Conservation (phyloP, 164 flowering plant species). For the Amborella trichopoda region DNA sequence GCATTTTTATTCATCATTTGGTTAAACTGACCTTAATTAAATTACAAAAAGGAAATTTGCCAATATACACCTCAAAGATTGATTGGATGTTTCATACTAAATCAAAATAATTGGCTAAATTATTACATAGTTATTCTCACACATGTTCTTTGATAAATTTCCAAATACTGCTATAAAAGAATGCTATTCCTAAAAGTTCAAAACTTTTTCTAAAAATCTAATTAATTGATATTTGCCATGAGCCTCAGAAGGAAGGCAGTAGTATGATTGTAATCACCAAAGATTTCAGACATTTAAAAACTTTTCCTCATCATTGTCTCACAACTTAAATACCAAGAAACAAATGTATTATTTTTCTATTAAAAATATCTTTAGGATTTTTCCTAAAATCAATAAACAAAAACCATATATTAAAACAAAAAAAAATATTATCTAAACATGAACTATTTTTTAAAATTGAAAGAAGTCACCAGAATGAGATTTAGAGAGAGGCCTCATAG, state of each 20-base stretch:
- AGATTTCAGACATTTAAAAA: neutral
- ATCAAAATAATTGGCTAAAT: neutral
- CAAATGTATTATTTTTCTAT: neutral
- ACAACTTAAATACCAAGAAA: neutral
- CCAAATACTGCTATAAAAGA: too few relatives aligned
- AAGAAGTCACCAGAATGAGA: neutral
- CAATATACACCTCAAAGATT: too few relatives aligned
- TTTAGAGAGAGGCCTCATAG: conserved; percentile 10
- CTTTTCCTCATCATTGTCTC: conserved; percentile 1
- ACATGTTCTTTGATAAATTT: too few relatives aligned
- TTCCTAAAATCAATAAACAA: neutral
- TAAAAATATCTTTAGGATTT: neutral
- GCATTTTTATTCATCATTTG: conserved; percentile 11
- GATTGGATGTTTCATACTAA: too few relatives aligned
- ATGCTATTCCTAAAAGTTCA: too few relatives aligned
- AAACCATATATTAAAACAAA: neutral
- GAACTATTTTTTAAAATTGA: neutral
- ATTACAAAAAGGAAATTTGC: neutral
- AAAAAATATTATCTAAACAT: neutral
- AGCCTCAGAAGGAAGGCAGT: conserved; percentile 14
- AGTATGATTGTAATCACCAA: conserved; percentile 7
- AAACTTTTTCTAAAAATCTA: neutral
- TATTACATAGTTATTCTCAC: too few relatives aligned
- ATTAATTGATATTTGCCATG: neutral
- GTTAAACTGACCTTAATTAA: neutral